Base-by-base conservation (phyloP, 176 grass and related monocot genomes). In the Cocos nucifera region DNA sequence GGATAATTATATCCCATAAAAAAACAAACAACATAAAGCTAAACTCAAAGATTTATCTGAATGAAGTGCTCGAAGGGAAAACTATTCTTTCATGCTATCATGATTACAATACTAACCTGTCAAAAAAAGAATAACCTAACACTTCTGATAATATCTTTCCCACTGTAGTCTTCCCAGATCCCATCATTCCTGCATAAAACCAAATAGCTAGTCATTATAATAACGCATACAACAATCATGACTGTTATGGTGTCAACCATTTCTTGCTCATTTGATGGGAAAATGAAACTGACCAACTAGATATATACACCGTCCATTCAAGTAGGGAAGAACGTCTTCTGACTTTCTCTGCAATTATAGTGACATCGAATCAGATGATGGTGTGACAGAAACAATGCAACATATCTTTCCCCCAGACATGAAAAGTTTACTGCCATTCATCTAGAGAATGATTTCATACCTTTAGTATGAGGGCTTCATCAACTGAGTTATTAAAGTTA, bases 101-200 rank as follows among this genome's bases (percentile, higher is more conserved):
- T 5, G 21, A 32, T 44, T 17, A 12, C n/a, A 65, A 84, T 15
- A 76, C 80, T 44, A 71, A 98, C 93, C 93, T 98, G 59, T 98
- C 93, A 69, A 98, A 92, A 53, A 85, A 90, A 17, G 93, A 92
- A 71, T 98, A 98, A 71, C 84, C 76, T 60, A 98, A 73, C 63
- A 89, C 93, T 85, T 98, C 93, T 21, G 87, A 55, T 52, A 98
- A 75, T 4, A 98, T 98, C 76, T 98, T 98, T 15, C 88, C 93
- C 25, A 98, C 88, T 9, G 93, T 98, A 51, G 79, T 98, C 76
- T 98, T 98, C 18, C 93, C 93, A 61, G 93, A 98, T 51, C 93
- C 93, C 93, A 98, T 98, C 87, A 98, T 88, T 65, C 93, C 93
- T 98, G 73, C 58, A 35, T 32, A 80, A 39, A 35, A 35, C 32